These are phyloP conservation scores for Jamesozyma piceae DNA, from an alignment of 805 yeast genomes.

Conservation along the genomic window DNA sequence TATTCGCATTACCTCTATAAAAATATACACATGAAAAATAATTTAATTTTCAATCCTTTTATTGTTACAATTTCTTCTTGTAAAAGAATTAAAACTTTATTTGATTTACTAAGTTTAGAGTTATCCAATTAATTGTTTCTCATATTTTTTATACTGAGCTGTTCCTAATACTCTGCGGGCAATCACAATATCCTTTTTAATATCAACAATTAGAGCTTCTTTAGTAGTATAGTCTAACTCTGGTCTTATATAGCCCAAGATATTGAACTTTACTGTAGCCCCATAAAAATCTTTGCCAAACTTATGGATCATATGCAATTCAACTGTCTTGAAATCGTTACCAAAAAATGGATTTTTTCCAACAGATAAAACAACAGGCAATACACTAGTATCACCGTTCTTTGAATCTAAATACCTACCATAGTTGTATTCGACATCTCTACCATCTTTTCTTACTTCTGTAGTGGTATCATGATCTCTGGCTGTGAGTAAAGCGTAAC, in stretches of 20 bases:
- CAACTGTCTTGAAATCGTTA: constrained; percentile 73
- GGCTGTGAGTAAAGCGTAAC: constrained; percentile 44
- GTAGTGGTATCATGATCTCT: constrained; percentile 14
- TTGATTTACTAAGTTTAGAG: background rate
- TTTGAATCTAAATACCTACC: constrained; percentile 40
- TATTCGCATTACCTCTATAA: background rate
- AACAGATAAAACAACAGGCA: constrained; percentile 90
- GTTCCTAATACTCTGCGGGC: constrained; percentile 32
- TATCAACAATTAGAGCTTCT: constrained; percentile 80
- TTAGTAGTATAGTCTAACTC: constrained; percentile 76
- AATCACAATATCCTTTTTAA: constrained; percentile 64
- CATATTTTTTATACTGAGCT: constrained; percentile 6
- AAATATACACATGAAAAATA: background rate
- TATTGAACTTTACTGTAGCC: constrained; percentile 54
- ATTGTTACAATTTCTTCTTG: background rate
- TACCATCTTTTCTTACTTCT: constrained; percentile 30
- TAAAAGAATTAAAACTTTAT: background rate
- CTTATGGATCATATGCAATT: constrained; percentile 73
- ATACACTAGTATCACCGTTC: constrained; percentile 34
- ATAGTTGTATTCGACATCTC: constrained; percentile 47
- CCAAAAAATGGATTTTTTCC: constrained; percentile 94
- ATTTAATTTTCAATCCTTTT: background rate
- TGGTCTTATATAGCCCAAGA: constrained; percentile 86
- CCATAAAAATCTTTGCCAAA: constrained; percentile 73
- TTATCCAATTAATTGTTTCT: constrained; percentile 2